Evolutionary conservation across 805 yeast genomes (phyloP).

Genomic region (Metschnikowia sp.): DNA sequence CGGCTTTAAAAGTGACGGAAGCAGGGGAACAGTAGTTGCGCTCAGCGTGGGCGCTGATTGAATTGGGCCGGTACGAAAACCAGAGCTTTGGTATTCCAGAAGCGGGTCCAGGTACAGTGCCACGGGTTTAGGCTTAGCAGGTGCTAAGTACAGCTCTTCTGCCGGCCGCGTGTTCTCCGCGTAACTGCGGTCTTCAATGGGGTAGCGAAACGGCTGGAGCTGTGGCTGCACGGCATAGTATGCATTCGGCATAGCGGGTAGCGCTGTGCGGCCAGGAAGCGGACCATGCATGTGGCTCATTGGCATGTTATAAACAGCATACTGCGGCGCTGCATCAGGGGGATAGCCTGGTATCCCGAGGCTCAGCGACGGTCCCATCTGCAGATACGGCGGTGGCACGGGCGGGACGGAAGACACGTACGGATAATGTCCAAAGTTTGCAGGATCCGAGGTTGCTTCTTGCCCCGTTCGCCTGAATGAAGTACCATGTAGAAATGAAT

Average conservation of each 20-base stretch:
- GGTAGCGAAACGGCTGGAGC: constrained; percentile 1
- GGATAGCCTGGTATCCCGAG: background rate
- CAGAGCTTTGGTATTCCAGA: background rate
- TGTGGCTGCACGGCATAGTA: constrained; percentile 1
- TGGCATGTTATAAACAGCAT: background rate
- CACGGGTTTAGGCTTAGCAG: background rate
- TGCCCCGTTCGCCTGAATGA: background rate
- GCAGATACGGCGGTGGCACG: background rate
- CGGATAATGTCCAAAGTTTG: constrained; percentile 1
- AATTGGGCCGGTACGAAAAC: background rate
- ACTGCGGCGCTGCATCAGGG: background rate
- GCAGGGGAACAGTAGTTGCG: background rate
- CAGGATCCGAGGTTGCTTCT: constrained; percentile 1
- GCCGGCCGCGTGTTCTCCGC: background rate
- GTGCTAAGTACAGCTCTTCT: background rate
- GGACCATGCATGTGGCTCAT: constrained; percentile 3
- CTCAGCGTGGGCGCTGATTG: background rate
- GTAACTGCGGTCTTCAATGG: constrained; percentile 1
- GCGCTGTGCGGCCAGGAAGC: background rate
- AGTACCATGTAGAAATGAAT: constrained; percentile 1
- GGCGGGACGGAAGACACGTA: background rate
- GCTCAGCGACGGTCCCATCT: background rate
- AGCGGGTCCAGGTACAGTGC: background rate
- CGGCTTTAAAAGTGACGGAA: constrained; percentile 1
- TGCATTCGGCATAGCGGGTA: background rate